These are phyloP conservation scores for Globisporangium iwayamae DNA, from an alignment of 352 stramenopile species.

Conservation along the genomic window DNA sequence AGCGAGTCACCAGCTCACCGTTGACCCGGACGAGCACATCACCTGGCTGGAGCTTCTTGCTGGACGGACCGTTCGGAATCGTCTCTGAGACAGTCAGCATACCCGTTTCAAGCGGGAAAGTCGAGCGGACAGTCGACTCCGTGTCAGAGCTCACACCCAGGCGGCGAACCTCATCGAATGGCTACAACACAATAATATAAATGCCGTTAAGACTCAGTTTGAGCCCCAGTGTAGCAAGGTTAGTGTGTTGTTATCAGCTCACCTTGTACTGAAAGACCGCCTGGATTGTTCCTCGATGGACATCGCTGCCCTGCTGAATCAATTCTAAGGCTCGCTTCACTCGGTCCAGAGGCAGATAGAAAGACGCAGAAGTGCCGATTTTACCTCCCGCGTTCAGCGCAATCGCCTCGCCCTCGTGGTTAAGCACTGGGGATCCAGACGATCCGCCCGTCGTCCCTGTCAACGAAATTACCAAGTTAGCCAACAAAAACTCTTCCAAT, in stretches of 20 bases:
- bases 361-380: slow-evolving; percentile 82
- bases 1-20: slow-evolving; percentile 75
- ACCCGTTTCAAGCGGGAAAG: slow-evolving; percentile 82
- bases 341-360: slow-evolving; percentile 89
- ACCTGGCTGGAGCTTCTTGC: slow-evolving; percentile 80
- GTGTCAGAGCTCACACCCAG: slow-evolving; percentile 77
- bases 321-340: slow-evolving; percentile 86
- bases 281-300: slow-evolving; percentile 86
- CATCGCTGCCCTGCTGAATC: slow-evolving; percentile 60
- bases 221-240: neutral
- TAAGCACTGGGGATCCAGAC: slow-evolving; percentile 87
- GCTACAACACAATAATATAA: slow-evolving; percentile 21
- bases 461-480: neutral
- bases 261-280: slow-evolving; percentile 88
- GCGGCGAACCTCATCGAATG: slow-evolving; percentile 88
- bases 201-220: neutral
- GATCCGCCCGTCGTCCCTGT: slow-evolving; percentile 76
- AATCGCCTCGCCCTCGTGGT: slow-evolving; percentile 84
- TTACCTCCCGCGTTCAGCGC: slow-evolving; percentile 90
- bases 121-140: slow-evolving; percentile 70
- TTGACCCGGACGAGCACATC: slow-evolving; percentile 89
- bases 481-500: neutral
- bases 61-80: slow-evolving; percentile 71
- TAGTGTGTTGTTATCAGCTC: neutral
- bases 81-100: slow-evolving; percentile 90